A percentile compares a stretch with the other conserved stretches of the same genome.
Conservation (phyloP, 768 basidiomycete species). For the Amanita subjunquillea region DNA sequence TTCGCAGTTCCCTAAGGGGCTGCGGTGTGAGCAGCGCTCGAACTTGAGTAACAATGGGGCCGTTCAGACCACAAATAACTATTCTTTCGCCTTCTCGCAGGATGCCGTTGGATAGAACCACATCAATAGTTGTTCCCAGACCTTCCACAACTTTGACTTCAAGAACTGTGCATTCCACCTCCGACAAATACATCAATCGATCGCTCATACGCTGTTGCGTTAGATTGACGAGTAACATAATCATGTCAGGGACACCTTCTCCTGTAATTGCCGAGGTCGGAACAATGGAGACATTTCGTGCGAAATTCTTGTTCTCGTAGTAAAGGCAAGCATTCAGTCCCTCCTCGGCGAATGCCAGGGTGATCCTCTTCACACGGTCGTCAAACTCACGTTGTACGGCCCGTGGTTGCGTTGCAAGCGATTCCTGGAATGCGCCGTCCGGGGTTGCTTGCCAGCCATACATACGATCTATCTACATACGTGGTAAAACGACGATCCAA, state of each 20-base stretch:
- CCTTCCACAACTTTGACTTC: conserved; percentile 99
- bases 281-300: conserved; percentile 89
- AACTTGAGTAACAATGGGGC: conserved; percentile 91
- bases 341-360: conserved; percentile 94
- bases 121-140: conserved; percentile 95
- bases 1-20: conserved; percentile 87
- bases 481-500: conserved; percentile 4
- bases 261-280: conserved; percentile 98
- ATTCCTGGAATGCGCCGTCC: conserved; percentile 87
- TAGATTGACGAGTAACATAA: conserved; percentile 94
- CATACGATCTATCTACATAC: conserved; percentile 83
- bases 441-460: conserved; percentile 92
- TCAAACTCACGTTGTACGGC: conserved; percentile 88
- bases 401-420: conserved; percentile 70
- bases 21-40: conserved; percentile 94
- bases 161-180: conserved; percentile 94
- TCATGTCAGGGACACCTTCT: conserved; percentile 98
- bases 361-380: conserved; percentile 75
- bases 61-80: conserved; percentile 94
- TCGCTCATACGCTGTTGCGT: conserved; percentile 98
- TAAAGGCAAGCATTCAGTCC: conserved; percentile 91
- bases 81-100: conserved; percentile 88
- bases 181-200: conserved; percentile 94
- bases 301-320: conserved; percentile 96
- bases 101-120: conserved; percentile 90